Base-by-base conservation (phyloP, 148 eudicot genomes). In the Heliamphora exappendiculata region DNA sequence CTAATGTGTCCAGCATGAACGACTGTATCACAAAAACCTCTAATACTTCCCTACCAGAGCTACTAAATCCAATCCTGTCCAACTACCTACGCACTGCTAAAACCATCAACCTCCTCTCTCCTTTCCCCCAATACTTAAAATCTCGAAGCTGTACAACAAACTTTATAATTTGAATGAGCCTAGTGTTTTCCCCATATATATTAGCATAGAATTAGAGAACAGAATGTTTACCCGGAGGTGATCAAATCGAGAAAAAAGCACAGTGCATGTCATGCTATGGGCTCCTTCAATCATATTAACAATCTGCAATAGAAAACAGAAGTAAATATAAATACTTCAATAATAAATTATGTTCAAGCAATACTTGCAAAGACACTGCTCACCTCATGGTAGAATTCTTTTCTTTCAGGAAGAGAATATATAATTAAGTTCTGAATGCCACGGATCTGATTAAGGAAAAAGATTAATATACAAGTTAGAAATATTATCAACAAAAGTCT, bases 351-450 rank as follows among this genome's bases (percentile, higher is more conserved):
- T 19, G 13, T 20, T 28, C 29, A 51, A 29, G 17, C 14, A 51
- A 68, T 42, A 67, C 33, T 58, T 50, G 22, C 14, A 10, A 11
- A 44, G 72, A 50, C 29, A 26, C 37, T 42, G 60, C 90, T 82
- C 67, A 93, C 98, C 94, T 95, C 99, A 58, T 97, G 99, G 85
- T 95, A 95, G 79, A 95, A 91, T 78, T 93, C 99, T 81, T 89
- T 95, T 79, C 96, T 86, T 85, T 95, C 97, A 4, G 98, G 99
- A 36, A 95, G 91, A 67, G 99, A 95, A 83, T 92, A 95, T 58
- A 95, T 82, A 24, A 95, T 89, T 70, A 95, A 81, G 79, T 91
- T 95, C 88, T 91, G 88, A 76, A 92, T 86, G 63, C 97, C 99
- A 53, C 94, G 89, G 63, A 95, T 91, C 99, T 95, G 73, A 70